Percentiles rank a stretch among this genome's conserved stretches.
These are phyloP conservation scores for Colletotrichum eremochloae DNA, from an alignment of 2,329 filamentous ascomycete genomes.

Conservation along the genomic window DNA sequence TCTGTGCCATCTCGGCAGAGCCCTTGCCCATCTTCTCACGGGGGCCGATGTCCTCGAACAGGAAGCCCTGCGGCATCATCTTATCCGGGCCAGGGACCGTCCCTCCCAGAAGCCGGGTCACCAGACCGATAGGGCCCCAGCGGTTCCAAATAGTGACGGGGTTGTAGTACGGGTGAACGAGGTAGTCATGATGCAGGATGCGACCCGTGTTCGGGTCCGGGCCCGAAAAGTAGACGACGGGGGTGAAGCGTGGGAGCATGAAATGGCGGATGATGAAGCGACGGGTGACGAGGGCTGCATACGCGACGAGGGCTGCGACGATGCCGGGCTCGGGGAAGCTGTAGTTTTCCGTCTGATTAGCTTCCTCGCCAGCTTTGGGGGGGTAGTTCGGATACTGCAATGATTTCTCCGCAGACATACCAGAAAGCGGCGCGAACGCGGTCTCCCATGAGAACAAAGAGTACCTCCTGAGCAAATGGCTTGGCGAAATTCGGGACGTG, in stretches of 20 bases:
- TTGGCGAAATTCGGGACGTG: conserved; percentile 62
- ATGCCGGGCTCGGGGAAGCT: conserved; percentile 61
- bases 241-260: conserved; percentile 67
- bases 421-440: conserved; percentile 74
- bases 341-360: conserved; percentile 35
- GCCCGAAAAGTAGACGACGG: conserved; percentile 57
- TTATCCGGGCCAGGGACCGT: conserved; percentile 59
- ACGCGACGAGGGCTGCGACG: conserved; percentile 49
- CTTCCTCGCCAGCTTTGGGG: neutral
- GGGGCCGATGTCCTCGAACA: conserved; percentile 74
- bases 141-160: conserved; percentile 70
- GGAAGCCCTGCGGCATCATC: conserved; percentile 64
- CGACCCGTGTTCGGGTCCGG: conserved; percentile 67
- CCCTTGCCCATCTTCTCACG: conserved; percentile 66
- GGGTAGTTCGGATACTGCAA: neutral
- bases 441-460: conserved; percentile 74
- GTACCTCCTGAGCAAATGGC: conserved; percentile 62
- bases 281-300: conserved; percentile 64
- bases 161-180: conserved; percentile 76
- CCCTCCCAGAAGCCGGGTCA: conserved; percentile 59
- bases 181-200: conserved; percentile 64
- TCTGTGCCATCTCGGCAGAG: conserved; percentile 58
- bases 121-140: conserved; percentile 70
- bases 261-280: conserved; percentile 70
- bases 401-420: conserved; percentile 55